Evolutionary conservation across 2,329 filamentous ascomycete genomes (phyloP).

Genomic region (Neofusicoccum ribis): DNA sequence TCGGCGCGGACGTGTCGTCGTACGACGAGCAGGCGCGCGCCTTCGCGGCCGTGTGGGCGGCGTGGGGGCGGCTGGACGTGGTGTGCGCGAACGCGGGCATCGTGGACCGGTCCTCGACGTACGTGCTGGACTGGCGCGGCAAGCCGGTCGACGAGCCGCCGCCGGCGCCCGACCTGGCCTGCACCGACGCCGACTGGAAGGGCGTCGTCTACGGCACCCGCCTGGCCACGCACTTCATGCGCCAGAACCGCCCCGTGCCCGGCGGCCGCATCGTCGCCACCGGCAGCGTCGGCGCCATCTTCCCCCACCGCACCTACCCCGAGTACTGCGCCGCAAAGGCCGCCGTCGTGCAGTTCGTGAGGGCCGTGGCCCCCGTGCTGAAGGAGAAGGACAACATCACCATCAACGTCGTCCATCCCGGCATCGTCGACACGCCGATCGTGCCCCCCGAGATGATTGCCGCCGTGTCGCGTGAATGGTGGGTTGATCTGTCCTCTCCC

Average conservation of each 20-base stretch:
- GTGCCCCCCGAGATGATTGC: constrained; percentile 27
- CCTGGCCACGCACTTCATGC: constrained; percentile 56
- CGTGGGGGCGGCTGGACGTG: constrained; percentile 50
- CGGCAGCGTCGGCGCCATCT: constrained; percentile 45
- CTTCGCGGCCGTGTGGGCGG: constrained; percentile 46
- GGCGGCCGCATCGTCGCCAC: constrained; percentile 50
- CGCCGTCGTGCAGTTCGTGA: constrained; percentile 38
- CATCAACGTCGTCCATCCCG: constrained; percentile 53
- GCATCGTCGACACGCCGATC: constrained; percentile 45
- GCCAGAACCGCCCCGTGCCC: constrained; percentile 44
- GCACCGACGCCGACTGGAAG: constrained; percentile 55
- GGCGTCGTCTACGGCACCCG: constrained; percentile 52
- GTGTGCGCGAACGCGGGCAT: constrained; percentile 55
- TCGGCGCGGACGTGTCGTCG: constrained; percentile 47
- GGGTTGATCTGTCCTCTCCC: neutral
- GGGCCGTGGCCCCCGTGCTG: constrained; percentile 24
- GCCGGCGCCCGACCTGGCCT: constrained; percentile 45
- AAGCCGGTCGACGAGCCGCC: constrained; percentile 36
- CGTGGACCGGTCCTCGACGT: constrained; percentile 47
- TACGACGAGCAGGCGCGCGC: constrained; percentile 47
- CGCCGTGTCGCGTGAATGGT: constrained; percentile 1
- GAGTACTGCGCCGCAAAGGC: constrained; percentile 56
- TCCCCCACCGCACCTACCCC: constrained; percentile 47
- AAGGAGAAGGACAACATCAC: constrained; percentile 48
- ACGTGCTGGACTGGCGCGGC: constrained; percentile 41